Conservation (phyloP, 192 early-diverging fungal species). For the Backusella australiensis region DNA sequence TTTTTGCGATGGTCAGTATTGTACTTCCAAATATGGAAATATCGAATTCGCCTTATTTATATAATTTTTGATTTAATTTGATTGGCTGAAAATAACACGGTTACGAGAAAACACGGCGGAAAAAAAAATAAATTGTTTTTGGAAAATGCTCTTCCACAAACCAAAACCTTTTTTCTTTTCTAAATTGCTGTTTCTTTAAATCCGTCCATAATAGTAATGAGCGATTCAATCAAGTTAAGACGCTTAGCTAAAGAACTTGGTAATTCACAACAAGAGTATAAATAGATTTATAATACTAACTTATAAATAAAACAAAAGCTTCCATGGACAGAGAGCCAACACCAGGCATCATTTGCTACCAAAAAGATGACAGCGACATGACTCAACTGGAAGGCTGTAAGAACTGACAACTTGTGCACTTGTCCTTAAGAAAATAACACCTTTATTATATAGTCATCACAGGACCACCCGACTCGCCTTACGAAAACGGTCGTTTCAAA, state of each 20-base stretch:
- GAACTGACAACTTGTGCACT: background rate
- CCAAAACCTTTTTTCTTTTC: background rate
- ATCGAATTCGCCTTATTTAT: too few relatives aligned
- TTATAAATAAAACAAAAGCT: background rate
- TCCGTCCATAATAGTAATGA: background rate
- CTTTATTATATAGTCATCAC: conserved; percentile 36
- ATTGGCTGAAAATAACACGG: too few relatives aligned
- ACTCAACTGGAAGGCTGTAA: conserved; percentile 57
- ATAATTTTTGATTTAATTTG: too few relatives aligned
- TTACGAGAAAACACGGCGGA: too few relatives aligned
- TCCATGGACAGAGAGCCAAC: conserved; percentile 48
- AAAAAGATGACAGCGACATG: conserved; percentile 51
- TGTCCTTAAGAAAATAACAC: background rate
- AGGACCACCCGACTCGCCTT: conserved; percentile 68
- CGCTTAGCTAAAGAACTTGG: background rate
- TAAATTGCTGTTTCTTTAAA: background rate
- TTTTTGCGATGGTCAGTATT: too few relatives aligned
- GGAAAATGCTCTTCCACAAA: too few relatives aligned
- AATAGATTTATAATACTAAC: too few relatives aligned
- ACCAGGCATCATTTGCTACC: conserved; percentile 61
- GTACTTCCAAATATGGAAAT: too few relatives aligned
- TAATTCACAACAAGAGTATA: background rate
- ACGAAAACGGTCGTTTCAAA: conserved; percentile 58
- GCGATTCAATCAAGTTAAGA: background rate
- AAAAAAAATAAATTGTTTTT: too few relatives aligned